Base-by-base conservation (phyloP, 371 early-diverging fungal genomes). In the Mucor indicus region DNA sequence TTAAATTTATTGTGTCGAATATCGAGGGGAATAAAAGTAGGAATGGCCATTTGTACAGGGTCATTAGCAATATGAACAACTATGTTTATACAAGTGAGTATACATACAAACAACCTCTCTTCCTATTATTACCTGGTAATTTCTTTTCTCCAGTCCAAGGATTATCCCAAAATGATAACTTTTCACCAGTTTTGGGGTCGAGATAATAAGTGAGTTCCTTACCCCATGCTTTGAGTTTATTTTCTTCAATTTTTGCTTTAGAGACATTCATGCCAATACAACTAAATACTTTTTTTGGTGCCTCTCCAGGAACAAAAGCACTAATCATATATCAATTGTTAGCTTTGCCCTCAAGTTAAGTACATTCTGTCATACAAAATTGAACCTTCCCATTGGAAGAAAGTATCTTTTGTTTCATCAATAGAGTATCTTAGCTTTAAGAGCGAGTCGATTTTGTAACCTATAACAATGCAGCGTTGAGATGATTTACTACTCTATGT, bases 31-130 rank as follows among this genome's bases (percentile, higher is more conserved):
- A 63, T 53, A 22, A 16, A 13, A n/a, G 40, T 24, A 37, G 70
- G 70, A 13, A 69, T 23, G 3, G 55, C 61, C 65, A 69, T 64
- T 29, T 69, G 70, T 1, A 69, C 65, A 40, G 70, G 70, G 20
- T 69, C 61, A 39, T 69, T 69, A 15, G 70, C 70, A 36, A 69
- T 69, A 54, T 64, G 65, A 8, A 69, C 44, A 6, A 69, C 70
- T 63, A 17, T 6, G 2, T 4, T 20, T 17, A 16, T 33, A 19
- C 2, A 31, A 35, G 16, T 22, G 19, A 10, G 32, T 25, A 17
- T 17, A 42, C 27, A 25, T 4, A 10, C 4, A 16, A 38, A 12
- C 15, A 5, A 15, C 8, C 3, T 31, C 4, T 29, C 4, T 19
- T 20, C 12, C 30, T 45, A 10, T 19, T 13, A 29, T 15, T 53